Evolutionary conservation across 805 yeast species (phyloP).

Genomic region (Sungouiella blattae): DNA sequence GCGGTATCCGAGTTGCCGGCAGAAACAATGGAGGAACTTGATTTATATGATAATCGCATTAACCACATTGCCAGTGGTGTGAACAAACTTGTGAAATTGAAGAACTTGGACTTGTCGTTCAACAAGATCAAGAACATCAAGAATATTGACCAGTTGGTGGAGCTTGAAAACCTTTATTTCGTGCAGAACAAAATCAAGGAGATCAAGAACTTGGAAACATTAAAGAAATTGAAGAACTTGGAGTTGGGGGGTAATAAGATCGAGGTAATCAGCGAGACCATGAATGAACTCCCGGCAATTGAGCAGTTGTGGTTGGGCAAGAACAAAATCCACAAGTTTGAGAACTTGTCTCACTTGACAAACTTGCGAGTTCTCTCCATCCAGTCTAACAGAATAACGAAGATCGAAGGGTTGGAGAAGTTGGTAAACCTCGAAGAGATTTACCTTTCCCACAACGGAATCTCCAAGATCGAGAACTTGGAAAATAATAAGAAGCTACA

Average conservation of each 20-base stretch:
- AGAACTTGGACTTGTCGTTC: slow-evolving; percentile 76
- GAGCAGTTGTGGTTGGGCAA: slow-evolving; percentile 91
- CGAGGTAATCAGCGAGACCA: slow-evolving; percentile 50
- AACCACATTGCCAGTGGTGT: slow-evolving; percentile 76
- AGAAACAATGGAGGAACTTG: slow-evolving; percentile 67
- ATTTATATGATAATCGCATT: slow-evolving; percentile 88
- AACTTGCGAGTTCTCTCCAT: slow-evolving; percentile 77
- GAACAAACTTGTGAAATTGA: slow-evolving; percentile 54
- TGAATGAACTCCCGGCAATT: slow-evolving; percentile 53
- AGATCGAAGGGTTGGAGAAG: slow-evolving; percentile 76
- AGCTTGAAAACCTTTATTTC: slow-evolving; percentile 69
- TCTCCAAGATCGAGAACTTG: slow-evolving; percentile 70
- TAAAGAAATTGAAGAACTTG: slow-evolving; percentile 58
- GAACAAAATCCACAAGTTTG: slow-evolving; percentile 64
- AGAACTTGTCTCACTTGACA: slow-evolving; percentile 55
- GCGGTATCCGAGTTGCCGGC: slow-evolving; percentile 55
- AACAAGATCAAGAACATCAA: slow-evolving; percentile 85
- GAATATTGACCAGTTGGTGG: slow-evolving; percentile 60
- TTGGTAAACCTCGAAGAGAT: slow-evolving; percentile 76
- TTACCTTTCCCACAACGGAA: slow-evolving; percentile 82
- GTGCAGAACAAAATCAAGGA: slow-evolving; percentile 83
- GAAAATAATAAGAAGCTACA: slow-evolving; percentile 64
- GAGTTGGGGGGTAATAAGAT: slow-evolving; percentile 91
- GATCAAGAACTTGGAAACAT: slow-evolving; percentile 61
- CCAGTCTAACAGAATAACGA: slow-evolving; percentile 78